Percentiles rank a stretch among this genome's conserved stretches.
Conservation (phyloP, 129 eudicot genomes). For the Glebionis coronaria region DNA sequence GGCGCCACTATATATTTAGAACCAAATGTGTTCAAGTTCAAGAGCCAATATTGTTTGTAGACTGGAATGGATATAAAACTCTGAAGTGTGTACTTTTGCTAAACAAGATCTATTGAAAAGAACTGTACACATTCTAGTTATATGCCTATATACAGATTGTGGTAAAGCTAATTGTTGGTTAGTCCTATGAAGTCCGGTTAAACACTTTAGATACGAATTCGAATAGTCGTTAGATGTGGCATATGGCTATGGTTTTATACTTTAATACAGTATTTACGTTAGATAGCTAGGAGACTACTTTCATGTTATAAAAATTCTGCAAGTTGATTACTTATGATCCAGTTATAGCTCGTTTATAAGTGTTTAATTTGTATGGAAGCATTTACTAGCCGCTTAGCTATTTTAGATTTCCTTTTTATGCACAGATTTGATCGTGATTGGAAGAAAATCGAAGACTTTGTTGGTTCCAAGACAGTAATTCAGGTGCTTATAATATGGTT, state of each 20-base stretch:
- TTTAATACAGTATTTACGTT: too few species aligned
- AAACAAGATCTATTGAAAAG: too few species aligned
- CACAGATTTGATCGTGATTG: conserved; percentile 97
- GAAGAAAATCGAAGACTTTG: conserved; percentile 98
- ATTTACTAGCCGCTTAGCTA: neutral
- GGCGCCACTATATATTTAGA: neutral
- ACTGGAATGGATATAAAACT: too few species aligned
- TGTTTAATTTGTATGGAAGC: conserved; percentile 14
- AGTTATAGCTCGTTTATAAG: neutral
- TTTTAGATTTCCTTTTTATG: conserved; percentile 8
- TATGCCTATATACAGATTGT: too few species aligned
- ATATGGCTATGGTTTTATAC: neutral
- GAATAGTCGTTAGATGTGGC: neutral
- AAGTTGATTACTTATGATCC: conserved; percentile 1
- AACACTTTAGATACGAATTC: too few species aligned
- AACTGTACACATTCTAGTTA: too few species aligned
- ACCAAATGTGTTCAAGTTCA: too few species aligned
- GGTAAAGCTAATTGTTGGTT: too few species aligned
- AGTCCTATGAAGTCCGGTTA: too few species aligned
- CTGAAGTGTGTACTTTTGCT: too few species aligned
- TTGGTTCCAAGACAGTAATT: conserved; percentile 97
- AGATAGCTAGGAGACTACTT: too few species aligned
- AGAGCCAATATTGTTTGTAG: too few species aligned
- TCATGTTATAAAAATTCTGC: conserved; percentile 1
- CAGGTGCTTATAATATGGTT: conserved; percentile 53